A percentile compares a stretch with the other conserved stretches of the same genome.
phyloP scores from a whole-genome alignment of 2,329 filamentous ascomycete species.

The Bipolaris zeicola region DNA sequence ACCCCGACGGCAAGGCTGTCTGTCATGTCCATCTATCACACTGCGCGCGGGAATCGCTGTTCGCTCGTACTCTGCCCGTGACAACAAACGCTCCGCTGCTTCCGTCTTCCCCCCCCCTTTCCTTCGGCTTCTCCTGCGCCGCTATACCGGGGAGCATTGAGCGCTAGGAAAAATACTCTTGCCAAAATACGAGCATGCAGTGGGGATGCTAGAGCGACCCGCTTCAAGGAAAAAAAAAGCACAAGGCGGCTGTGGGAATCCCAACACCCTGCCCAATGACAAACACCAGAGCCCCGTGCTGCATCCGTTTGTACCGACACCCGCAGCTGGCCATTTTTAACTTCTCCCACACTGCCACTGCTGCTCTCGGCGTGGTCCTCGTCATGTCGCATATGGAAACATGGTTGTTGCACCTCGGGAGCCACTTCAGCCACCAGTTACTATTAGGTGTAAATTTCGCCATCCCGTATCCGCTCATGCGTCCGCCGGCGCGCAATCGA shows the following conservation, averaged over 20 bases:
- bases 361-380: slow-evolving; percentile 17
- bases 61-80: no score
- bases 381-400: slow-evolving; percentile 15
- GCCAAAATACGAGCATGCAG: slow-evolving; percentile 24
- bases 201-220: slow-evolving; percentile 24
- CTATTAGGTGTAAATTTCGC: slow-evolving; percentile 1
- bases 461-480: slow-evolving; percentile 14
- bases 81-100: no score
- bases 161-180: slow-evolving; percentile 22
- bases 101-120: slow-evolving; percentile 11
- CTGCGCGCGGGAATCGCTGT: no score
- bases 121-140: not conserved
- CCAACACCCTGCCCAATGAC: slow-evolving; percentile 17
- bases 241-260: slow-evolving; percentile 12
- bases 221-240: slow-evolving; percentile 12
- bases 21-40: no score
- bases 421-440: slow-evolving; percentile 4
- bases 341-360: slow-evolving; percentile 7
- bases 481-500: slow-evolving; percentile 28
- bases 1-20: no score
- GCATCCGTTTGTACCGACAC: slow-evolving; percentile 8
- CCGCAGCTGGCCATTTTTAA: slow-evolving; percentile 4
- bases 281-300: not conserved
- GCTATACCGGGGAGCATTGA: slow-evolving; percentile 1
- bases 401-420: slow-evolving; percentile 11